phyloP scores from a whole-genome alignment of 345 rosid species.

The Rhodamnia rubescens region DNA sequence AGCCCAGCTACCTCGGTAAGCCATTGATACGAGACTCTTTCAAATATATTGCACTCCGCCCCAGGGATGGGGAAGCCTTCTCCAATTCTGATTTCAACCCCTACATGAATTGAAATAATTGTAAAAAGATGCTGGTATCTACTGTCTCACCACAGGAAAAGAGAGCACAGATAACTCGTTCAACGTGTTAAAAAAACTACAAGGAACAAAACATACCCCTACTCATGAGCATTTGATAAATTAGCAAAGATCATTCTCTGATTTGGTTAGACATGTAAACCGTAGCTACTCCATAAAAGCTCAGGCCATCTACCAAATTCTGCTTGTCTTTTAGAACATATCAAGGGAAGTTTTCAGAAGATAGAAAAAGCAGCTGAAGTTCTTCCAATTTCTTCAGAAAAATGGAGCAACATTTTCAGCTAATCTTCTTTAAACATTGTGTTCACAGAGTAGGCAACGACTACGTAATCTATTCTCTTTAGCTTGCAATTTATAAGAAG shows the following conservation, averaged over 20 bases:
- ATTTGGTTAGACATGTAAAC: neutral
- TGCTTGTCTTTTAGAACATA: neutral
- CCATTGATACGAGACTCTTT: conserved; percentile 81
- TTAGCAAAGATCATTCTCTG: neutral
- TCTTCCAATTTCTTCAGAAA: neutral
- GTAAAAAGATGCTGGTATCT: neutral
- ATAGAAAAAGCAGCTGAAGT: neutral
- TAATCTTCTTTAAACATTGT: neutral
- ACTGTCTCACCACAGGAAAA: neutral
- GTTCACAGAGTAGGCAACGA: neutral
- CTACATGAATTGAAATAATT: conserved; percentile 15
- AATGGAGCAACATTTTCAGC: neutral
- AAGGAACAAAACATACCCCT: neutral
- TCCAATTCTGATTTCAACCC: conserved; percentile 93
- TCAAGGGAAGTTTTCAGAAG: neutral
- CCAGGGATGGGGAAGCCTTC: conserved; percentile 82
- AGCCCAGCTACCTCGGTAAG: conserved; percentile 48
- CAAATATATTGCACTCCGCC: conserved; percentile 69
- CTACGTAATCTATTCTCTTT: neutral
- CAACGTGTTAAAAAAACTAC: neutral
- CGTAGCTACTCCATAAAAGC: neutral
- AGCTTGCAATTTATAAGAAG: neutral
- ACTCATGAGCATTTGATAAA: neutral
- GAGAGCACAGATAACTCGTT: neutral
- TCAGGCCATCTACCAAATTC: neutral